These are phyloP conservation scores for Cucurbita argyrosperma DNA, from an alignment of 306 rosid species.

Conservation along the genomic window DNA sequence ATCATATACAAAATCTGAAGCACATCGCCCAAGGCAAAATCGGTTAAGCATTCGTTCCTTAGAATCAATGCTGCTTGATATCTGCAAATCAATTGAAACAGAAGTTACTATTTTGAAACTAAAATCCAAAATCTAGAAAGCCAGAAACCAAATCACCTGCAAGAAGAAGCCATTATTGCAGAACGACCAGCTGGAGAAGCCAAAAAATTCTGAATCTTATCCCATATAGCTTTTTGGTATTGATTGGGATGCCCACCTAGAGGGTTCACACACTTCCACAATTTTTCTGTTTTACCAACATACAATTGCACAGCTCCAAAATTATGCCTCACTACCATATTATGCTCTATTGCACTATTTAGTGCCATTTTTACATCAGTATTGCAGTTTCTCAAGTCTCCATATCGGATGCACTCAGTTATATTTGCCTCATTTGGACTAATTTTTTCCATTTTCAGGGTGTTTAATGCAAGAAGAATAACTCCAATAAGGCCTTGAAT, in stretches of 20 bases:
- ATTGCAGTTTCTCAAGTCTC: conserved; percentile 40
- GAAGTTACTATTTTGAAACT: background rate
- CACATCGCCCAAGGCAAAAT: conserved; percentile 43
- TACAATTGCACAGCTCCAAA: conserved; percentile 42
- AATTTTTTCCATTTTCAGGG: conserved; percentile 50
- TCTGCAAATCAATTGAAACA: conserved; percentile 21
- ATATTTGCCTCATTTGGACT: conserved; percentile 62
- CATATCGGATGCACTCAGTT: conserved; percentile 46
- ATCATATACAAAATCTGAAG: conserved; percentile 56
- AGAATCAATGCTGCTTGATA: conserved; percentile 50
- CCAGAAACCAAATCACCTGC: conserved; percentile 41
- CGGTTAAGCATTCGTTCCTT: conserved; percentile 40
- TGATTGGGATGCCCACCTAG: conserved; percentile 28
- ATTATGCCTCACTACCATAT: conserved; percentile 32
- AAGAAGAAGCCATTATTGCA: conserved; percentile 35
- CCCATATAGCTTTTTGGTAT: conserved; percentile 37
- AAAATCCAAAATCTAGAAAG: background rate
- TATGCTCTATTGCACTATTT: conserved; percentile 40
- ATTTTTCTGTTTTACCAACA: conserved; percentile 31
- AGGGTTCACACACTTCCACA: conserved; percentile 65
- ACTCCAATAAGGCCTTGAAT: conserved; percentile 50
- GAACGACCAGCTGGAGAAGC: conserved; percentile 42
- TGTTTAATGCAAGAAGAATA: conserved; percentile 40
- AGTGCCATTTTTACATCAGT: conserved; percentile 55
- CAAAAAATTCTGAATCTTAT: conserved; percentile 33